A percentile compares a stretch with the other conserved stretches of the same genome.
These are phyloP conservation scores for Salix purpurea DNA, from an alignment of 345 rosid genomes.

Conservation along the genomic window DNA sequence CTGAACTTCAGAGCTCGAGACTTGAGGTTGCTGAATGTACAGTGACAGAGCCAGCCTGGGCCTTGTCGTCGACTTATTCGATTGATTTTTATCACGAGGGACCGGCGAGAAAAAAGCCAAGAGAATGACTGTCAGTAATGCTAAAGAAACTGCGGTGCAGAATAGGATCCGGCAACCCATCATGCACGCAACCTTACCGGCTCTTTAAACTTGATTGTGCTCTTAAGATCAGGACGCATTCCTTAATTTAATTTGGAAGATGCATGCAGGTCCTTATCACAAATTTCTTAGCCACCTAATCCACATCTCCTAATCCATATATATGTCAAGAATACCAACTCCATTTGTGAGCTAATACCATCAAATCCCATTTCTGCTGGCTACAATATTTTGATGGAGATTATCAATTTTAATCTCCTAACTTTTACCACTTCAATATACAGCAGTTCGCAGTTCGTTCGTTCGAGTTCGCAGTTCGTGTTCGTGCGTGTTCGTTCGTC, in stretches of 20 bases:
- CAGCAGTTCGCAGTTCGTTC: no score
- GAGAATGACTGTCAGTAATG: conserved; percentile 49
- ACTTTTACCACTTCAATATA: no score
- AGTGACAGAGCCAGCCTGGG: conserved; percentile 66
- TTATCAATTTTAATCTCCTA: no score
- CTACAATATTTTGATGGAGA: no score
- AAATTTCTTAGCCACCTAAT: conserved; percentile 30
- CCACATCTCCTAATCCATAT: conserved; percentile 29
- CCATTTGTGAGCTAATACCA: not conserved
- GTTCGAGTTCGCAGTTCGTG: no score
- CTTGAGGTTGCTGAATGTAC: conserved; percentile 58
- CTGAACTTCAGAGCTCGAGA: conserved; percentile 15
- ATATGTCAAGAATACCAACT: not conserved
- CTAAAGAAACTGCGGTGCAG: conserved; percentile 44
- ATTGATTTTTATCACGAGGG: conserved; percentile 22
- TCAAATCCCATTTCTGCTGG: no score
- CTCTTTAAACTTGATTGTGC: not conserved
- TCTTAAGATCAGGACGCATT: not conserved
- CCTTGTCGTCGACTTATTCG: conserved; percentile 8
- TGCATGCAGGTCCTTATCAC: not conserved
- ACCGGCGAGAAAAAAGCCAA: conserved; percentile 55
- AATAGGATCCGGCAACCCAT: conserved; percentile 64
- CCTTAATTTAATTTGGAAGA: not conserved
- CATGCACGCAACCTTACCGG: conserved; percentile 3
- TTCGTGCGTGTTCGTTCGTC: no score